A percentile compares a stretch with the other conserved stretches of the same genome.
Evolutionary conservation across 441 rosid genomes (phyloP).

Genomic region (Geranium incanum): DNA sequence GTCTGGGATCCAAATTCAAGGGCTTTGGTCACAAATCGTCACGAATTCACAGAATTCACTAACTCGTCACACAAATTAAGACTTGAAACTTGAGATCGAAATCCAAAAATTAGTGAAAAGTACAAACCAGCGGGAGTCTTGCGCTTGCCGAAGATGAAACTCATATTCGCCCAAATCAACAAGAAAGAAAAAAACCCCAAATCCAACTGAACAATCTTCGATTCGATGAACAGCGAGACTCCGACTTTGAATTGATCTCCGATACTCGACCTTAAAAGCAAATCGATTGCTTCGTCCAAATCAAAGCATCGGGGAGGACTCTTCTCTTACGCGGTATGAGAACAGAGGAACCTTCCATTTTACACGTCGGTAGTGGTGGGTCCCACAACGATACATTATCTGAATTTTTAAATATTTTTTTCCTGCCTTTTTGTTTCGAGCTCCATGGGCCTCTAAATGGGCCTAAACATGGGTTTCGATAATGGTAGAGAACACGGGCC

Average conservation of each 20-base stretch:
- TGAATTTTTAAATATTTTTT: too few species aligned
- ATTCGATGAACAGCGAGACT: neutral
- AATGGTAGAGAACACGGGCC: neutral
- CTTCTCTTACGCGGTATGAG: neutral
- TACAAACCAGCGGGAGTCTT: conserved; percentile 5
- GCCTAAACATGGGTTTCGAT: neutral
- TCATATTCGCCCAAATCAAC: conserved; percentile 4
- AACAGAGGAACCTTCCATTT: conserved; percentile 1
- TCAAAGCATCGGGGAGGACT: conserved; percentile 2
- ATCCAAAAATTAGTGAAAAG: neutral
- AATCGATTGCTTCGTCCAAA: conserved; percentile 2
- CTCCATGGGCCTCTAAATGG: neutral
- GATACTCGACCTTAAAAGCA: neutral
- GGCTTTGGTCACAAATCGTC: neutral
- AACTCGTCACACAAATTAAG: neutral
- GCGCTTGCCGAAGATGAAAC: conserved; percentile 7
- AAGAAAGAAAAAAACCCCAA: neutral
- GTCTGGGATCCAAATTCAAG: neutral
- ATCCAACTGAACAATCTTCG: neutral
- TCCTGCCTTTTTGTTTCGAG: neutral
- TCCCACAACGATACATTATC: neutral
- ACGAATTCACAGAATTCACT: neutral
- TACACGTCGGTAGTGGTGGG: conserved; percentile 5
- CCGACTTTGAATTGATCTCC: neutral
- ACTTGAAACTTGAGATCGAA: neutral